Evolutionary conservation across 805 yeast genomes (phyloP), one percentile per base, ranked within the genome.

Genomic region (Saccharomycopsis schoenii): DNA sequence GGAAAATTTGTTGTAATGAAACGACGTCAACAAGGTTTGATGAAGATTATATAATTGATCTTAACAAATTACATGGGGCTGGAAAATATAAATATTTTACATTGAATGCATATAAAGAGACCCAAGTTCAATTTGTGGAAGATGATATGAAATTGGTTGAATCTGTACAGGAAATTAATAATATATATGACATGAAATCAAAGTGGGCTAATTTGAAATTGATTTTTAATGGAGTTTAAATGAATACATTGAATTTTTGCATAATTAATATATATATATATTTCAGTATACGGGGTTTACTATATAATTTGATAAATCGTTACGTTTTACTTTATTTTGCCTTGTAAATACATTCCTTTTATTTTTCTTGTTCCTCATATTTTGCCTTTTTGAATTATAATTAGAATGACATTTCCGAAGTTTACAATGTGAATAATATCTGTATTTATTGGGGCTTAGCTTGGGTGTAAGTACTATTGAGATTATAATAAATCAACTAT

Each of bases 91-190:
- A 55, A 24, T 62, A 62, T 50, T 50, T 55, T 39, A 60, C 63
- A 5, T 55, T 62, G 43, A 56, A 62, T 36, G 4, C 29, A n/a
- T 62, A 62, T 36, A 55, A 62, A 39, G 63, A 60, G 29, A 62
- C 58, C 25, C 63, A 62, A 37, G 58, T 62, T 29, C 5, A 36
- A n/a, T 47, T 62, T 9, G 39, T 57, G 1, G 14, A 12, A 19
- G 50, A 55, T 9, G 58, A 62, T 51, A 57, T 60, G 25, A 34
- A 50, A 11, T n/a, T 39, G 40, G 61, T 62, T 8, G 37, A 25
- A 21, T 37, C 58, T 8, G 36, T 63, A 2, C 64, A 61, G 21
- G 63, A 63, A 40, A 42, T 63, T 25, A 55, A 59, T 17, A 63
- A 63, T 34, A 59, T 61, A n/a, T 62, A 62, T 56, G 63, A 62